phyloP scores from a whole-genome alignment of 1,284 basidiomycete genomes.

The Heliocybe sulcata region DNA sequence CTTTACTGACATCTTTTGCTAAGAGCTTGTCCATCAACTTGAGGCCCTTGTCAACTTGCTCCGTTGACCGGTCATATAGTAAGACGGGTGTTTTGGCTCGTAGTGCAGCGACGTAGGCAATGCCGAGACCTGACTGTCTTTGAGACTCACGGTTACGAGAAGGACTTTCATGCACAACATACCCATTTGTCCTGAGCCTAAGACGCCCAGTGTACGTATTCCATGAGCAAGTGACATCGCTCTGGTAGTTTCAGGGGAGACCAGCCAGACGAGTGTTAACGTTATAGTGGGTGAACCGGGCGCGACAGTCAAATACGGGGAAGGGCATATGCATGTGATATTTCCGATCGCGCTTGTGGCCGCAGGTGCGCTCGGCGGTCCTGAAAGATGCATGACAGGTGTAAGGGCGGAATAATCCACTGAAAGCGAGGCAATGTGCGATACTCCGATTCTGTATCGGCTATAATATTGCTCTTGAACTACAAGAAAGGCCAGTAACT shows the following conservation, averaged over 20 bases:
- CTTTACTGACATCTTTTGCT: conserved; percentile 85
- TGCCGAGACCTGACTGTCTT: conserved; percentile 86
- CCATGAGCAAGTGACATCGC: neutral
- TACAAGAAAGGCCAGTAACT: too few relatives aligned
- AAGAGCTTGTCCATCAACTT: conserved; percentile 76
- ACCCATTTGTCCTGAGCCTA: conserved; percentile 2
- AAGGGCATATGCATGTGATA: neutral
- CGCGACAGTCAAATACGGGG: too few relatives aligned
- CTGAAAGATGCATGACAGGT: too few relatives aligned
- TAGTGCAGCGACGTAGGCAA: conserved; percentile 79
- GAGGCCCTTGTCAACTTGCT: conserved; percentile 61
- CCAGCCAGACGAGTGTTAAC: too few relatives aligned
- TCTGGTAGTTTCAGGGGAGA: too few relatives aligned
- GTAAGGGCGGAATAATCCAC: too few relatives aligned
- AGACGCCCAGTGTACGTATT: neutral
- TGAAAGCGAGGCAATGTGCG: too few relatives aligned
- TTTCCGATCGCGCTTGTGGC: too few relatives aligned
- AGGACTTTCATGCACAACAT: neutral
- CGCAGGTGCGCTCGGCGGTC: too few relatives aligned
- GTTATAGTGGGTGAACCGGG: neutral
- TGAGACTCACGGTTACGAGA: neutral
- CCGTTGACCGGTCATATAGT: conserved; percentile 59
- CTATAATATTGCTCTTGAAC: too few relatives aligned
- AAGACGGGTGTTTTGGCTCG: conserved; percentile 73
- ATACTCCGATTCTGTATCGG: too few relatives aligned